phyloP scores from a whole-genome alignment of 441 rosid species.

The Bocquillonia castaneifolia region DNA sequence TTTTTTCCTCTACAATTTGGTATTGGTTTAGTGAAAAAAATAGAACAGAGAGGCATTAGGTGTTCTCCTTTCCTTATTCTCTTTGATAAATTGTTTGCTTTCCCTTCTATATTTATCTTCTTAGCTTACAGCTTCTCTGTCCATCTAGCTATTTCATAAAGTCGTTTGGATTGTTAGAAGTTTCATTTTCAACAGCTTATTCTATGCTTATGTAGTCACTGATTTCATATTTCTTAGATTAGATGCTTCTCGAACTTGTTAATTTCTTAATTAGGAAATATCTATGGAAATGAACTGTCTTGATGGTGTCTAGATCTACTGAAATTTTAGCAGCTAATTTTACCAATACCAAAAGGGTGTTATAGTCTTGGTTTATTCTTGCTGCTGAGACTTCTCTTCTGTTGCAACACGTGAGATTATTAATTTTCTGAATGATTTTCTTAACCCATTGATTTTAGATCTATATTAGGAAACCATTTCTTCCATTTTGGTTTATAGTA shows the following conservation, averaged over 20 bases:
- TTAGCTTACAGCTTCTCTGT: background rate
- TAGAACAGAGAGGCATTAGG: background rate
- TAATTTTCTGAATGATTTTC: background rate
- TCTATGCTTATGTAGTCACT: no score
- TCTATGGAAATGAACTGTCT: background rate
- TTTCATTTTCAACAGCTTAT: background rate
- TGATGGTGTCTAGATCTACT: slow-evolving; percentile 3
- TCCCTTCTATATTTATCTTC: background rate
- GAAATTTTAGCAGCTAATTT: background rate
- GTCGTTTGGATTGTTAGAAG: background rate
- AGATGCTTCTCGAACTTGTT: background rate
- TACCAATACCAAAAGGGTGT: background rate
- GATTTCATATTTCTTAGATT: slow-evolving; percentile 2
- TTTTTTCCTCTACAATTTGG: slow-evolving; percentile 23
- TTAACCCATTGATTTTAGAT: background rate
- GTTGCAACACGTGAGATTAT: background rate
- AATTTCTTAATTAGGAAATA: background rate
- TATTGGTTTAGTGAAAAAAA: background rate
- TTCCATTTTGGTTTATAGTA: background rate
- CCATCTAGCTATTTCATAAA: background rate
- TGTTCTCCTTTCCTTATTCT: background rate
- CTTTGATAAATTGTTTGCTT: background rate
- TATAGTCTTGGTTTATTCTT: background rate
- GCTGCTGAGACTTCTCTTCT: background rate
- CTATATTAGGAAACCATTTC: background rate